Evolutionary conservation across 805 yeast genomes (phyloP), one percentile per base, ranked within the genome.

Genomic region (Kurtzmaniella cleridarum): DNA sequence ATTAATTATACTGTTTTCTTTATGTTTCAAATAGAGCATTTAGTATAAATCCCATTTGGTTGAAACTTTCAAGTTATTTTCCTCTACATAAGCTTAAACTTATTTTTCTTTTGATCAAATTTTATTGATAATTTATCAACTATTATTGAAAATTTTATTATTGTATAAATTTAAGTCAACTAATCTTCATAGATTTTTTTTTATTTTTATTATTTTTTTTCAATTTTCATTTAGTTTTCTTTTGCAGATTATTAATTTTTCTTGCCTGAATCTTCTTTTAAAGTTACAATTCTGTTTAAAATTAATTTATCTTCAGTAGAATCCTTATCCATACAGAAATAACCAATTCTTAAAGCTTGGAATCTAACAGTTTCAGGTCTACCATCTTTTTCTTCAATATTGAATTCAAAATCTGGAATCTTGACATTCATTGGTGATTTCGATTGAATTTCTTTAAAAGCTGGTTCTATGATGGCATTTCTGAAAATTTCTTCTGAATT

Each of bases 271-370:
- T 88, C 95, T 54, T 85, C 95, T 71, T 91, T 93, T 65, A 93
- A 76, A 11, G 96, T 83, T 31, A 93, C 98, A 53, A 91, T 88
- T 61, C 96, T 78, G 68, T 93, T 93, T 58, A 93, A 70, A 27
- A 93, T 74, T 46, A 90, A 65, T 42, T 68, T 71, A 23, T 76
- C 81, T 14, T 66, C 72, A 8, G 72, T 65, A 41, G 86, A 66
- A 47, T 91, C 97, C 50, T 75, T 77, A 60, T 93, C 98, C 59
- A 88, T 61, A 55, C 96, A 81, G 77, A 89, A 93, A 64, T 93
- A 93, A 24, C 98, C 98, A 34, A 87, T 91, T 67, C 98, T 80
- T 63, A 93, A 76, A 24, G 96, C 98, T 70, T 93, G 98, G 88
- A 93, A 93, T 64, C 98, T 79, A 26, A 86, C 88, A n/a, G 90